Conservation (phyloP, 192 early-diverging fungal species). For the Spizellomyces sp. region DNA sequence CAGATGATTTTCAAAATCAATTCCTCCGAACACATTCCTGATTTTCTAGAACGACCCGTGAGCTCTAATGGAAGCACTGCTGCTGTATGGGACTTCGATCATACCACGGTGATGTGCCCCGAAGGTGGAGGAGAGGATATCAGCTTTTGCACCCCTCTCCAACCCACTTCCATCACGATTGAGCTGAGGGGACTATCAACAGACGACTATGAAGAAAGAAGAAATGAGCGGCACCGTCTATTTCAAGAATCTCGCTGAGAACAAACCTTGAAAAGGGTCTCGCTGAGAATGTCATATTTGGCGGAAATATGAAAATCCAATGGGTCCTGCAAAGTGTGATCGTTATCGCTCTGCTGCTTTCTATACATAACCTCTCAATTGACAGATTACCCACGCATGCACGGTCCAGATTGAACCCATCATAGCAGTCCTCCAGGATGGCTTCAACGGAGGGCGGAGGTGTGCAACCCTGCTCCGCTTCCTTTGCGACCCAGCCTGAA, state of each 20-base stretch:
- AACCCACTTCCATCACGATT: slow-evolving; percentile 30
- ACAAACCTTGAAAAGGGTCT: slow-evolving; percentile 22
- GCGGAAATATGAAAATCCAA: background rate
- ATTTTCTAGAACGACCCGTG: background rate
- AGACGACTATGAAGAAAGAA: background rate
- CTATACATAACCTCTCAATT: no score
- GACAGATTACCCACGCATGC: background rate
- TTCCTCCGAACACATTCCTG: slow-evolving; percentile 13
- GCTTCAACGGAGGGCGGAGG: background rate
- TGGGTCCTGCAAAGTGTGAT: background rate
- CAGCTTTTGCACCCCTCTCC: slow-evolving; percentile 5
- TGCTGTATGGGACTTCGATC: background rate
- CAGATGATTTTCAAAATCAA: slow-evolving; percentile 33
- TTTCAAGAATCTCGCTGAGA: background rate
- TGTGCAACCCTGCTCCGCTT: slow-evolving; percentile 1
- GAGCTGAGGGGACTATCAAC: slow-evolving; percentile 10
- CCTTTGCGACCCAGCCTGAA: slow-evolving; percentile 6
- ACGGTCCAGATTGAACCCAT: background rate
- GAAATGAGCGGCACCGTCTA: no score
- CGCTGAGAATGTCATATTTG: slow-evolving; percentile 23
- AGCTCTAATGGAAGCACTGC: background rate
- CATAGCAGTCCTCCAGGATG: slow-evolving; percentile 4
- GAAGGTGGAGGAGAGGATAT: slow-evolving; percentile 21
- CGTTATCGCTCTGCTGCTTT: background rate
- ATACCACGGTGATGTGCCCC: slow-evolving; percentile 17